These are phyloP conservation scores for Rusavskia elegans DNA, from an alignment of 495 filamentous ascomycete genomes.

Conservation along the genomic window DNA sequence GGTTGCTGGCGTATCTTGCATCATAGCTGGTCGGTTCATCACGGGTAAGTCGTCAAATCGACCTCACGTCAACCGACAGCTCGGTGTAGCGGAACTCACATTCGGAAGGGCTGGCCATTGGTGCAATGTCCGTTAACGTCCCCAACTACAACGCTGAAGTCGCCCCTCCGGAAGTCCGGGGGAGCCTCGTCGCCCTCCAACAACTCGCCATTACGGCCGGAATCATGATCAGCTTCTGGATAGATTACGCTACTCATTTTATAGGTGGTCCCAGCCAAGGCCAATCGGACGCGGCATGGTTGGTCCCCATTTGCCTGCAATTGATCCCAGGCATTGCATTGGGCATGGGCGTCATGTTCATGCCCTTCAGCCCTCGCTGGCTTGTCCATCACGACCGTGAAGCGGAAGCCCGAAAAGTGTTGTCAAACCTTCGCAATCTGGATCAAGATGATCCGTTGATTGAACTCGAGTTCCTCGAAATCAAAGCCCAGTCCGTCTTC, in stretches of 20 bases:
- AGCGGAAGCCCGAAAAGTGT: conserved; percentile 34
- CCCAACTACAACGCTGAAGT: conserved; percentile 57
- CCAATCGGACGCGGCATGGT: conserved; percentile 57
- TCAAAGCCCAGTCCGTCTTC: conserved; percentile 63
- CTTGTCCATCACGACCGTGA: conserved; percentile 32
- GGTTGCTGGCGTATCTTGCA: conserved; percentile 31
- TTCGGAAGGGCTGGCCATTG: conserved; percentile 24
- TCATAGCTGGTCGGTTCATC: conserved; percentile 62
- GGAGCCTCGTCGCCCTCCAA: conserved; percentile 60
- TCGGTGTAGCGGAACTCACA: neutral
- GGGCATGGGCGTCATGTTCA: conserved; percentile 29
- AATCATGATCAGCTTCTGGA: conserved; percentile 77
- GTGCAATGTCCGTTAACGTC: conserved; percentile 36
- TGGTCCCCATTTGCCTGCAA: conserved; percentile 46
- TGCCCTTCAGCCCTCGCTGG: conserved; percentile 45
- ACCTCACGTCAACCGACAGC: neutral
- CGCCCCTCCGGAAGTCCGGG: conserved; percentile 43
- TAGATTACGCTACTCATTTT: conserved; percentile 55
- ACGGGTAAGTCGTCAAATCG: conserved; percentile 26
- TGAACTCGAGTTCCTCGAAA: conserved; percentile 65
- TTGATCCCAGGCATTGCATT: conserved; percentile 36
- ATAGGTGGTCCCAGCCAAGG: conserved; percentile 50
- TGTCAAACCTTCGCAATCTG: conserved; percentile 49
- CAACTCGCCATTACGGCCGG: conserved; percentile 72
- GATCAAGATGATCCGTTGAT: conserved; percentile 45